Base-by-base conservation (phyloP, 129 eudicot species). In the Saposhnikovia divaricata region DNA sequence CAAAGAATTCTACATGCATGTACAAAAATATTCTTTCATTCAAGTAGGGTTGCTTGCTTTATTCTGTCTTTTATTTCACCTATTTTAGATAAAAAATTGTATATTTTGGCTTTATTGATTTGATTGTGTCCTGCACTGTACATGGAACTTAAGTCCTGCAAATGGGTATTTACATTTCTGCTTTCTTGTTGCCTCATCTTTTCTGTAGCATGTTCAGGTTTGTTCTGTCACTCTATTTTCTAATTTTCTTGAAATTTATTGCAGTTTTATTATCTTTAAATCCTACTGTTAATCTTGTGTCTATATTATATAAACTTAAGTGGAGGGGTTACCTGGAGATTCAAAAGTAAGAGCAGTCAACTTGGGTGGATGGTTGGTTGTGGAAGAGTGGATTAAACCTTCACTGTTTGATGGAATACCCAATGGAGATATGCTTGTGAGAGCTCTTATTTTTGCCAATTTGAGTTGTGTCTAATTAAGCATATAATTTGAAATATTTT, bases 321-420 rank as follows among this genome's bases (percentile, higher is more conserved):
- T 86, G 84, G 92, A 88, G 76, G 96, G 96, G 74, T 63, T 90
- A 71, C 81, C 23, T 65, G 90, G 92, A 61, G 76, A 87, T 87
- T 72, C 90, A 37, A 91, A 85, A 84, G 96, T 89, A 47, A 83
- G 91, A 82, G 96, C 87, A 78, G 96, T 91, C 80, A 91, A 91
- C 69, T 87, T 89, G 83, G 96, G 93, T 78, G 93, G 93, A 63
- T 89, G 93, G 96, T 87, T 91, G 80, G 96, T 89, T 42, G 81
- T 89, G 16, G 93, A 89, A 81, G 93, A 91, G 34, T 91, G 96
- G 96, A 91, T 91, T 57, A 89, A 89, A 76, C 96, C 96, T 77
- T 87, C 93, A 82, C 84, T 91, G 34, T 91, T 89, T 83, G 96
- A 89, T 87, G 91, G 78, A 23, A 91, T 91, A 27, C 89, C 88